These are phyloP conservation scores for Urtica urens DNA, from an alignment of 306 rosid species.

Conservation along the genomic window DNA sequence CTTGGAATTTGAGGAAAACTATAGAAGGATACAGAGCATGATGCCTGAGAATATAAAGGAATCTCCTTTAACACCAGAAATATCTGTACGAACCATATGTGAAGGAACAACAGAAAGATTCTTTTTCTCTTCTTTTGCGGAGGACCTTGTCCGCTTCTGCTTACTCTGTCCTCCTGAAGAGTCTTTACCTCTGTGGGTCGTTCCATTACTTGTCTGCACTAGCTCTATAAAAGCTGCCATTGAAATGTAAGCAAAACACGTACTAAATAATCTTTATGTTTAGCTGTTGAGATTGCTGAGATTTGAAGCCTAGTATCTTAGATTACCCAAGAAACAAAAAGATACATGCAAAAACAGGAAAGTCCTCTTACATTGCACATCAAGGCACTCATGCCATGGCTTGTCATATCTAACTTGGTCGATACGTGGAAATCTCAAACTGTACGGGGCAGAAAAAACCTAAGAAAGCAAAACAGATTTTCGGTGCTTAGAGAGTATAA, in stretches of 20 bases:
- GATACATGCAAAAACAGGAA: constrained; percentile 9
- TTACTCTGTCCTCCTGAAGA: constrained; percentile 34
- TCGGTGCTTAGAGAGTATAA: too few relatives aligned
- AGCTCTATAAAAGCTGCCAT: constrained; percentile 79
- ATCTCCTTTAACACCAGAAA: constrained; percentile 63
- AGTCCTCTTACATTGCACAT: constrained; percentile 67
- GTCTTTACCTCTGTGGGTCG: constrained; percentile 48
- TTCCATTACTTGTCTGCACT: constrained; percentile 79
- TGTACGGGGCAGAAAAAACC: constrained; percentile 87
- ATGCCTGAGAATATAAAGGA: constrained; percentile 62
- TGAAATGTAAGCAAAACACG: neutral
- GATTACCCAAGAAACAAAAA: neutral
- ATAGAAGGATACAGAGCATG: constrained; percentile 86
- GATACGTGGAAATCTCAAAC: constrained; percentile 93
- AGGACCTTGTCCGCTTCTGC: constrained; percentile 35
- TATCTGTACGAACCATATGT: constrained; percentile 82
- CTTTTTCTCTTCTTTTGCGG: constrained; percentile 45
- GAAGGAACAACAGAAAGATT: constrained; percentile 59
- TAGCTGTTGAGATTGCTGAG: too few relatives aligned
- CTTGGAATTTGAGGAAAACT: too few relatives aligned
- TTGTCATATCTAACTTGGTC: constrained; percentile 87
- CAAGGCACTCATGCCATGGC: constrained; percentile 93
- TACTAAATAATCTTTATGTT: too few relatives aligned
- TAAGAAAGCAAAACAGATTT: constrained; percentile 26
- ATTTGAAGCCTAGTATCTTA: too few relatives aligned